A percentile compares a stretch with the other conserved stretches of the same genome.
Evolutionary conservation across 2,329 filamentous ascomycete genomes (phyloP).

Genomic region (Hypoxylon sp.): DNA sequence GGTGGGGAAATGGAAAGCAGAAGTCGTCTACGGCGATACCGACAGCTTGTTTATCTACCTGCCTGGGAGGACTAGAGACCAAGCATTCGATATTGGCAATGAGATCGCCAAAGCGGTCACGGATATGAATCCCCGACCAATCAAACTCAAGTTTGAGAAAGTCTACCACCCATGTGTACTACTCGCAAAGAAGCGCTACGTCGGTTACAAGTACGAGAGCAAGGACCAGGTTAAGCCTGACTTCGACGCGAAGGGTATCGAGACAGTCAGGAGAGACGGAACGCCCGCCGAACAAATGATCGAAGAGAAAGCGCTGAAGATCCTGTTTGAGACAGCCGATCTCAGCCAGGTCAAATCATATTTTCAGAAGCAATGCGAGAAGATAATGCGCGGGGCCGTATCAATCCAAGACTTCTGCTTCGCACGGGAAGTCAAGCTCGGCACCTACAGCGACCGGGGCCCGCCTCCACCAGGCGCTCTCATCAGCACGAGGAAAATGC

Average conservation of each 20-base stretch:
- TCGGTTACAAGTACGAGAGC: conserved; percentile 96
- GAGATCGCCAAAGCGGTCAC: conserved; percentile 93
- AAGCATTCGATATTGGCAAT: conserved; percentile 93
- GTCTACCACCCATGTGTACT: conserved; percentile 97
- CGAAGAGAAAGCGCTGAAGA: conserved; percentile 89
- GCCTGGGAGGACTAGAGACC: conserved; percentile 85
- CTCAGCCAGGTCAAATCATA: conserved; percentile 90
- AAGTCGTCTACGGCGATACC: conserved; percentile 98
- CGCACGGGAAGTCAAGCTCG: conserved; percentile 90
- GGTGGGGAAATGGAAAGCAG: conserved; percentile 87
- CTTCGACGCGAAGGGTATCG: conserved; percentile 98
- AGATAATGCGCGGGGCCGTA: conserved; percentile 90
- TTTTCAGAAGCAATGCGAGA: conserved; percentile 90
- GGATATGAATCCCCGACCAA: conserved; percentile 87
- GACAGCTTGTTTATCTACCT: conserved; percentile 94
- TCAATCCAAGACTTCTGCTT: conserved; percentile 98
- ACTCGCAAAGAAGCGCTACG: conserved; percentile 96
- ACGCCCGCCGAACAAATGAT: conserved; percentile 97
- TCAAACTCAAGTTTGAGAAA: conserved; percentile 99
- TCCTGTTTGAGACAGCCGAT: conserved; percentile 91
- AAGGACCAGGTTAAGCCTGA: conserved; percentile 82
- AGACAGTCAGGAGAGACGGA: conserved; percentile 94
- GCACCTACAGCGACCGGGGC: conserved; percentile 86
- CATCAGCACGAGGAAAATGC: conserved; percentile 88
- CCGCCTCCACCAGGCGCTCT: conserved; percentile 88